Percentiles rank a stretch among this genome's conserved stretches.
These are phyloP conservation scores for Brassica juncea DNA, from an alignment of 345 rosid species.

Conservation along the genomic window DNA sequence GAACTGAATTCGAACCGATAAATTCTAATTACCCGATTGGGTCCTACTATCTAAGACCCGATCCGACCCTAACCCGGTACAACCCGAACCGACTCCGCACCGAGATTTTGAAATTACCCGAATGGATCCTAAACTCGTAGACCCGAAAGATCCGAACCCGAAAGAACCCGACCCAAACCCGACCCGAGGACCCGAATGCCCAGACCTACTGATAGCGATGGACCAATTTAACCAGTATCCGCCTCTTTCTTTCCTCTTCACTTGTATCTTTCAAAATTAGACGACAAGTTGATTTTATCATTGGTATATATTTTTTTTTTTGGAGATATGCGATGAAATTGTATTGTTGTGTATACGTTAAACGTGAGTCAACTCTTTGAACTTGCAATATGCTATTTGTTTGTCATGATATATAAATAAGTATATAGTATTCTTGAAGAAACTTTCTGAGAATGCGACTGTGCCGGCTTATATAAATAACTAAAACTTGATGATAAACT, in stretches of 20 bases:
- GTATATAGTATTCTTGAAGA: neutral
- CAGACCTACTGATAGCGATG: neutral
- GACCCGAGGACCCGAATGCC: no score
- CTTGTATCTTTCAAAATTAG: neutral
- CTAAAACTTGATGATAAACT: neutral
- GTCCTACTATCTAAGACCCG: no score
- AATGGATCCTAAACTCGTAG: no score
- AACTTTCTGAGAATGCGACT: constrained; percentile 16
- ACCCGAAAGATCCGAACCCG: no score
- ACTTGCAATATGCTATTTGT: neutral
- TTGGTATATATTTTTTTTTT: neutral
- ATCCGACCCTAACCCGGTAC: no score
- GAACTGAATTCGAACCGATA: no score
- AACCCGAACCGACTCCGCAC: no score
- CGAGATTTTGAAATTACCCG: no score
- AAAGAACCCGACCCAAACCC: no score
- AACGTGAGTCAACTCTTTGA: constrained; percentile 22
- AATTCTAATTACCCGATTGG: no score
- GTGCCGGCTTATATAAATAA: constrained; percentile 19
- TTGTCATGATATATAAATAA: neutral
- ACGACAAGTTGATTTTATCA: neutral
- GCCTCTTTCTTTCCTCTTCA: neutral
- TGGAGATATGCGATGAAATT: neutral
- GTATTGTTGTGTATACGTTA: constrained; percentile 11
- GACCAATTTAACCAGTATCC: constrained; percentile 17